Evolutionary conservation across 495 filamentous ascomycete species (phyloP), one percentile per base, ranked within the genome.

Genomic region (Lasiosphaeria ovina): DNA sequence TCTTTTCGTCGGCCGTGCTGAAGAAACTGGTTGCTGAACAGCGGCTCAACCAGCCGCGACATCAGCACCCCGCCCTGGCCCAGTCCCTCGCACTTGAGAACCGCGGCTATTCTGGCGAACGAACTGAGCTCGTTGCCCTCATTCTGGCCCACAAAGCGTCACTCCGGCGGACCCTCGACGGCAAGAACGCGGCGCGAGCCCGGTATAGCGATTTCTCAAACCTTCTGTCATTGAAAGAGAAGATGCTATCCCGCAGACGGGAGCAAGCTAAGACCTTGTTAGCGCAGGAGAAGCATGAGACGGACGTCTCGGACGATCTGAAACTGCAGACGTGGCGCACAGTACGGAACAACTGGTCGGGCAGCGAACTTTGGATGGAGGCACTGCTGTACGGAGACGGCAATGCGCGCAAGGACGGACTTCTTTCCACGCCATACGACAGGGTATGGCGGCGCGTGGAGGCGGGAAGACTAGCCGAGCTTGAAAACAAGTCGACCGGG

Each of bases 1-100:
- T 83, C 0, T 95, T 97, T 69, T 94, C 92, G 6, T 88, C 86
- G 24, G 81, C 84, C 0, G 91, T 96, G 11, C 72, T 97, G 54
- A 89, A 88, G 69, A 92, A 89, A 65, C 63, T 83, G 9, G 71
- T 88, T 31, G 74, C 79, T 0, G 77, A 80, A 61, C 70, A 67
- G 65, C 77, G 65, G 54, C 60, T 72, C 33, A 74, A 75, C 55
- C 61, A 58, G 11, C 56, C 58, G 24, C 24, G 2, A 24, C 24
- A 24, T 3, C 51, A 51, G 61, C 63, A 67, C 63, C 64, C 78
- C 69, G 68, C 74, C 65, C 69, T 83, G 35, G 87, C 86, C 4
- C 77, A 85, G 70, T 77, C 70, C 14, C 59, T 95, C n/a, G 83
- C 90, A 6, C 78, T 84, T 2, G 84, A 89, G 17, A 77, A 80